Conservation (phyloP, 2,329 filamentous ascomycete genomes). For the Bipolaris victoriae region DNA sequence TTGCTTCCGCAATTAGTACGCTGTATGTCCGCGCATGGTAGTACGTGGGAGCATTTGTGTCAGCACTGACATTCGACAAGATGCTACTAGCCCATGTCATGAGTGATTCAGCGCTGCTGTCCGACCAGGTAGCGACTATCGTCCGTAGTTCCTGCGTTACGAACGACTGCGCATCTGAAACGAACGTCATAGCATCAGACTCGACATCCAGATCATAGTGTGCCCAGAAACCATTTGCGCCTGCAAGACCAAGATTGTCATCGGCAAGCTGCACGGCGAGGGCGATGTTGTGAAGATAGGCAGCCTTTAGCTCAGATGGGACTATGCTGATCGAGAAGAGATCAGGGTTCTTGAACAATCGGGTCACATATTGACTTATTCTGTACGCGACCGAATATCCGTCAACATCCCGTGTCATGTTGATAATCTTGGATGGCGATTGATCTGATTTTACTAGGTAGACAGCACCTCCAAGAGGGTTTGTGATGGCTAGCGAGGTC, state of each 20-base stretch:
- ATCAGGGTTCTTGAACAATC: constrained; percentile 59
- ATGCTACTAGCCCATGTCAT: constrained; percentile 33
- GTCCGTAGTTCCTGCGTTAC: constrained; percentile 53
- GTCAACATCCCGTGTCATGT: constrained; percentile 65
- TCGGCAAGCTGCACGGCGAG: constrained; percentile 63
- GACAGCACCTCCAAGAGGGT: constrained; percentile 71
- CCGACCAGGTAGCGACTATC: constrained; percentile 22
- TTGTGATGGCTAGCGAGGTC: constrained; percentile 74
- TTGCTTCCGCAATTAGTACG: constrained; percentile 46
- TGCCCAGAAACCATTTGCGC: constrained; percentile 61
- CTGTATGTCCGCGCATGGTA: constrained; percentile 52
- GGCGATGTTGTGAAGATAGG: constrained; percentile 58
- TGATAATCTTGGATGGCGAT: constrained; percentile 27
- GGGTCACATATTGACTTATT: constrained; percentile 73
- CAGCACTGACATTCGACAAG: constrained; percentile 31
- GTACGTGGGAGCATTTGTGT: constrained; percentile 44
- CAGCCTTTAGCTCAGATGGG: constrained; percentile 24
- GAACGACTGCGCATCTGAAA: constrained; percentile 58
- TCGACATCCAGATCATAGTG: constrained; percentile 57
- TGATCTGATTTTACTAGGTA: constrained; percentile 61
- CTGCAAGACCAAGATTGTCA: constrained; percentile 64
- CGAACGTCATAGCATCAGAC: constrained; percentile 59
- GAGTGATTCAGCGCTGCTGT: constrained; percentile 27
- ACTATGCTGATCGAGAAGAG: constrained; percentile 44
- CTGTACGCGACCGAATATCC: constrained; percentile 76